phyloP scores from a whole-genome alignment of 495 filamentous ascomycete genomes.

The Neurospora hispaniola region DNA sequence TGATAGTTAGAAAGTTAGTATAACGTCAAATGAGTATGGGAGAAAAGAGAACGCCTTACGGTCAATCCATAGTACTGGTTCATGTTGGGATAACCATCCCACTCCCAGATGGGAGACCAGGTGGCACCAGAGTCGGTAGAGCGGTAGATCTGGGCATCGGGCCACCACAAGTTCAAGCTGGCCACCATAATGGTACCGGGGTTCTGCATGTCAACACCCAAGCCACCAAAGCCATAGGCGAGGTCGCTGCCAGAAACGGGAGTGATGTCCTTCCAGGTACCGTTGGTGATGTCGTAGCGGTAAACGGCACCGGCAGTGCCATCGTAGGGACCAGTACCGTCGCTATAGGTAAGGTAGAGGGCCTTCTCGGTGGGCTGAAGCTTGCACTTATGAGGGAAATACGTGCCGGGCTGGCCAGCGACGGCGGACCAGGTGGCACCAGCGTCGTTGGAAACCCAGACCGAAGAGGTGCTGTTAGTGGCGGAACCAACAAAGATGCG shows the following conservation, averaged over 20 bases:
- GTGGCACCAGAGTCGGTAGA: constrained; percentile 43
- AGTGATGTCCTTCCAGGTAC: constrained; percentile 45
- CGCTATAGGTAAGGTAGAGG: constrained; percentile 45
- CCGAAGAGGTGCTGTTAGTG: constrained; percentile 40
- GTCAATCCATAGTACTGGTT: constrained; percentile 34
- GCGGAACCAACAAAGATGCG: constrained; percentile 49
- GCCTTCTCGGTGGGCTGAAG: constrained; percentile 44
- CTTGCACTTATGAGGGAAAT: constrained; percentile 45
- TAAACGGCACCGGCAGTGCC: constrained; percentile 41
- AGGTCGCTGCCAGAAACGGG: constrained; percentile 33
- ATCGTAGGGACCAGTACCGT: constrained; percentile 47
- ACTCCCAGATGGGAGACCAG: constrained; percentile 44
- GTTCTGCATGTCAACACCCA: constrained; percentile 43
- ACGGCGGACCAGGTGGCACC: constrained; percentile 42
- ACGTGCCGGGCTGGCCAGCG: constrained; percentile 36
- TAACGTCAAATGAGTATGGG: constrained; percentile 8
- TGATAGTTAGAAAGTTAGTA: constrained; percentile 13
- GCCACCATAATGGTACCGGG: constrained; percentile 47
- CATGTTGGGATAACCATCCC: constrained; percentile 35
- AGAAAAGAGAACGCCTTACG: constrained; percentile 22
- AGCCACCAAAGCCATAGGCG: constrained; percentile 45
- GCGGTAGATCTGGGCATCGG: constrained; percentile 45
- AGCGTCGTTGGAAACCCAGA: constrained; percentile 45
- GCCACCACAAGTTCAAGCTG: constrained; percentile 48
- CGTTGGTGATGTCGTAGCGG: constrained; percentile 38